Percentiles rank a stretch among this genome's conserved stretches.
phyloP scores from a whole-genome alignment of 805 yeast genomes.

The Starmera dryadoides region DNA sequence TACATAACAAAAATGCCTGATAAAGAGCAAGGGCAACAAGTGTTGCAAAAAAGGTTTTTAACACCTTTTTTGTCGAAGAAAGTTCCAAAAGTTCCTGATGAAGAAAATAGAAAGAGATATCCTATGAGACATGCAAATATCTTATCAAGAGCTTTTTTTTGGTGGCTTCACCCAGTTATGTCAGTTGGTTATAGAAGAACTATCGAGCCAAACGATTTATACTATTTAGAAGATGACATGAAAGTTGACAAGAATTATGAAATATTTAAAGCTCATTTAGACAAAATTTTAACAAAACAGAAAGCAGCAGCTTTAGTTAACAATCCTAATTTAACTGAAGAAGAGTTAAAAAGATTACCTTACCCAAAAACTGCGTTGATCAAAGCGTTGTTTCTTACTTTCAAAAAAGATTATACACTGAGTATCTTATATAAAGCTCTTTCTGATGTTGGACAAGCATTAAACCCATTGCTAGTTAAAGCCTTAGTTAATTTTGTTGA shows the following conservation, averaged over 20 bases:
- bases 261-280: slow-evolving; percentile 28
- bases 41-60: slow-evolving; percentile 26
- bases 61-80: slow-evolving; percentile 26
- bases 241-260: slow-evolving; percentile 33
- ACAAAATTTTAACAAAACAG: slow-evolving; percentile 23
- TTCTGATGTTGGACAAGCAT: slow-evolving; percentile 40
- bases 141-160: slow-evolving; percentile 40
- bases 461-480: slow-evolving; percentile 49
- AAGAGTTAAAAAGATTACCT: slow-evolving; percentile 31
- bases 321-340: slow-evolving; percentile 28
- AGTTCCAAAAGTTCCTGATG: slow-evolving; percentile 47
- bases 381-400: slow-evolving; percentile 41
- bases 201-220: slow-evolving; percentile 57
- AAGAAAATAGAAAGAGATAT: slow-evolving; percentile 39
- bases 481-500: slow-evolving; percentile 49
- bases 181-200: slow-evolving; percentile 67
- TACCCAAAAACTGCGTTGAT: slow-evolving; percentile 36
- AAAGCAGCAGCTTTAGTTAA: slow-evolving; percentile 22
- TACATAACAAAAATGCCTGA: too few species aligned
- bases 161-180: slow-evolving; percentile 66
- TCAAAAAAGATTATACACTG: slow-evolving; percentile 34
- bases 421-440: slow-evolving; percentile 34
- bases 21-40: too few species aligned
- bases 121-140: slow-evolving; percentile 35
- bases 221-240: slow-evolving; percentile 33